A percentile compares a stretch with the other conserved stretches of the same genome.
Conservation (phyloP, 2,329 filamentous ascomycete genomes). For the Lizonia empirigonia region DNA sequence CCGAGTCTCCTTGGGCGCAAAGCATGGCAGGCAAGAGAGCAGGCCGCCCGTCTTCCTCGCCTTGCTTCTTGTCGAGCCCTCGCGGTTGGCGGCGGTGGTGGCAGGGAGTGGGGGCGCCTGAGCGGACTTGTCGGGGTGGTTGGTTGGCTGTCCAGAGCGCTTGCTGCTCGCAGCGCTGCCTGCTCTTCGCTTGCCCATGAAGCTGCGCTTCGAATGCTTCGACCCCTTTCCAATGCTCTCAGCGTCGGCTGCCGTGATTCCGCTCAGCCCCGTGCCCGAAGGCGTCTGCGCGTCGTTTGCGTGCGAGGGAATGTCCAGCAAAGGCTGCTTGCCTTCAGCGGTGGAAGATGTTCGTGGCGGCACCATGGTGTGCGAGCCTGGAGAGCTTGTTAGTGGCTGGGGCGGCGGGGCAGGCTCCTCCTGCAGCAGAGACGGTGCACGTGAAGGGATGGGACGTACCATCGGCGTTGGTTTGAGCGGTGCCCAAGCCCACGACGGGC, state of each 20-base stretch:
- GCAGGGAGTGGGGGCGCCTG: constrained; percentile 40
- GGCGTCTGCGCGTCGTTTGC: constrained; percentile 41
- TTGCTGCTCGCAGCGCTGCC: constrained; percentile 55
- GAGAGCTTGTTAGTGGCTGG: neutral
- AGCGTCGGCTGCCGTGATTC: constrained; percentile 52
- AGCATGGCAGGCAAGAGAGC: constrained; percentile 67
- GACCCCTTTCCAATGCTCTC: constrained; percentile 54
- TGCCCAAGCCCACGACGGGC: constrained; percentile 25
- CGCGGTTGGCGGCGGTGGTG: constrained; percentile 36
- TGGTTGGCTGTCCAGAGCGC: constrained; percentile 48
- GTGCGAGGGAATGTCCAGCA: constrained; percentile 46
- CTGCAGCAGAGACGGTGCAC: neutral
- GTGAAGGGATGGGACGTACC: constrained; percentile 34
- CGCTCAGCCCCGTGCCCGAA: constrained; percentile 50
- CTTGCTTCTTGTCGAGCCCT: constrained; percentile 46
- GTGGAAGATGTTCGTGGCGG: constrained; percentile 36
- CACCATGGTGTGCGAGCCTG: constrained; percentile 22
- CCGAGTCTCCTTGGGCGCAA: constrained; percentile 66
- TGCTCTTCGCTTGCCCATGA: constrained; percentile 52
- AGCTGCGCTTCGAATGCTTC: constrained; percentile 52
- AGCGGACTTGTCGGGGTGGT: constrained; percentile 49
- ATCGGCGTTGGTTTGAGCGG: constrained; percentile 42
- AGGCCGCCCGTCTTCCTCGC: constrained; percentile 51
- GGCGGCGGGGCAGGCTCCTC: no score
- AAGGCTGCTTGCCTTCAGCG: constrained; percentile 46